A percentile compares a stretch with the other conserved stretches of the same genome.
phyloP scores from a whole-genome alignment of 1,139 yeast species.

The Geotrichum europaeum region DNA sequence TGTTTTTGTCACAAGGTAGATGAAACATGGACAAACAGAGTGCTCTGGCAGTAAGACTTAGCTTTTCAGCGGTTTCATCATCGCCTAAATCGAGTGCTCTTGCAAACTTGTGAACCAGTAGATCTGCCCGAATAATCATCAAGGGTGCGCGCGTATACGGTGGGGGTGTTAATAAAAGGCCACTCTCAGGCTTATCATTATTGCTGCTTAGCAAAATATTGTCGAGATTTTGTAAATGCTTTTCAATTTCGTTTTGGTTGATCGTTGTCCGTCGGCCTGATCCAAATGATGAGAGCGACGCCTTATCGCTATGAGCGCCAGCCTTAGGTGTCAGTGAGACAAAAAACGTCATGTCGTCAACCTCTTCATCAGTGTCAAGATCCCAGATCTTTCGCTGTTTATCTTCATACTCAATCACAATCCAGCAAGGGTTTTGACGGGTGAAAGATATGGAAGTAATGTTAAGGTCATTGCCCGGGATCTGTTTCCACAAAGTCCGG shows the following conservation, averaged over 20 bases:
- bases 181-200: background rate
- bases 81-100: constrained; percentile 7
- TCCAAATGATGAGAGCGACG: constrained; percentile 5
- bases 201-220: background rate
- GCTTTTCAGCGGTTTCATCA: background rate
- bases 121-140: constrained; percentile 11
- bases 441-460: constrained; percentile 16
- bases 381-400: constrained; percentile 21
- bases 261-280: background rate
- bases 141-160: constrained; percentile 10
- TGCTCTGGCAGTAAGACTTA: constrained; percentile 10
- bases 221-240: constrained; percentile 3
- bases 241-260: background rate
- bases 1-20: background rate
- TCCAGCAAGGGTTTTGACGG: constrained; percentile 7
- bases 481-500: constrained; percentile 13
- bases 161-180: constrained; percentile 9
- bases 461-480: constrained; percentile 24
- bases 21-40: constrained; percentile 13
- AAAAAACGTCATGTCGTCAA: constrained; percentile 13
- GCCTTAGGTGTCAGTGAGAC: background rate
- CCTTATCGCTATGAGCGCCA: background rate
- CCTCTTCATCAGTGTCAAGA: constrained; percentile 19
- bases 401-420: constrained; percentile 20
- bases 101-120: constrained; percentile 6